phyloP scores from a whole-genome alignment of 441 rosid species.

The Jatropha multifida region DNA sequence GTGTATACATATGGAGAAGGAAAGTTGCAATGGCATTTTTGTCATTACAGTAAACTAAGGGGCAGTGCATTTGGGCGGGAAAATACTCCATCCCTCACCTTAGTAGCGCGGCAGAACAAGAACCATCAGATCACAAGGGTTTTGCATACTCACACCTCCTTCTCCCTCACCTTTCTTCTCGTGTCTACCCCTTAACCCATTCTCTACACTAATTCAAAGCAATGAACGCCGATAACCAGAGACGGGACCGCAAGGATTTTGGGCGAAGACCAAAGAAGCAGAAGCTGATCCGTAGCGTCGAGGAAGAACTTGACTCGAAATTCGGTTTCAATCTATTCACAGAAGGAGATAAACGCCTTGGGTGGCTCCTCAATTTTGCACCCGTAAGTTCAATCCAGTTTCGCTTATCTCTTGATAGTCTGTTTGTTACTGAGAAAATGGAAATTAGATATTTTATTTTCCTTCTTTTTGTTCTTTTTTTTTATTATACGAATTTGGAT shows the following conservation, averaged over 20 bases:
- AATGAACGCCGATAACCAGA: conserved; percentile 48
- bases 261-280: conserved; percentile 58
- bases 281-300: conserved; percentile 67
- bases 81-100: conserved; percentile 13
- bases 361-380: conserved; percentile 86
- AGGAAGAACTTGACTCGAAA: conserved; percentile 89
- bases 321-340: conserved; percentile 85
- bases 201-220: not conserved
- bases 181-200: not conserved
- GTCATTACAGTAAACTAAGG: too few relatives aligned
- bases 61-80: conserved; percentile 32
- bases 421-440: not conserved
- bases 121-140: not conserved
- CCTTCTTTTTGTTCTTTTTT: not conserved
- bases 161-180: not conserved
- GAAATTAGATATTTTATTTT: not conserved
- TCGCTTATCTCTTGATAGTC: not conserved
- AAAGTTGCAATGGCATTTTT: too few relatives aligned
- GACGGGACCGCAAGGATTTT: conserved; percentile 51
- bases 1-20: too few relatives aligned
- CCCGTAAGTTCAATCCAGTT: conserved; percentile 48
- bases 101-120: not conserved
- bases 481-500: not conserved
- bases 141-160: not conserved
- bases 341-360: conserved; percentile 95